Base-by-base conservation (phyloP, 129 eudicot species). In the Pulicaria dysenterica region DNA sequence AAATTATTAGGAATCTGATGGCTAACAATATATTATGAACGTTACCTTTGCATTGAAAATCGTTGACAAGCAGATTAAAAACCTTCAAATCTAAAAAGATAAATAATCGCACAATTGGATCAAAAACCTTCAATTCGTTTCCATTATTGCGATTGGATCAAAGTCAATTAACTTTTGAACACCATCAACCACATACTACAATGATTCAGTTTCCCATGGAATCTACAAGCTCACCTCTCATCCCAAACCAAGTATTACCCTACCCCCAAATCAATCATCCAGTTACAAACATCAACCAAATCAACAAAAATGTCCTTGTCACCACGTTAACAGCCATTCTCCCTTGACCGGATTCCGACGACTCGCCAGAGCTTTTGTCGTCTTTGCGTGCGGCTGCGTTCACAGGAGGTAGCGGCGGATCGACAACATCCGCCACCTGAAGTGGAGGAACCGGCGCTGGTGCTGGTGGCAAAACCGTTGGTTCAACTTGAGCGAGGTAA, bases 381-480 rank as follows among this genome's bases (percentile, higher is more conserved):
- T 72, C 58, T 41, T 63, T 50, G 37, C 69, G 79, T 34, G 74
- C 79, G 5, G 31, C 34, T 42, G 64, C 45, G 19, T 63, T 56
- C 7, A 86, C 85, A 0, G 91, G 79, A 51, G 97, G 96, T 56
- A 91, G 74, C 8, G 96, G 93, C 9, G 97, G 91, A 77, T 86
- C 93, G 15, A 79, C 87, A 13, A 91, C 72, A 31, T 86, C 90
- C 2, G 74, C 59, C 44, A 60, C 57, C 42, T 75, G 73, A 16
- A 91, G 79, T 15, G 83, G 64, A 65, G 88, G 77, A 7, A 63
- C 7, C 9, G 91, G 91, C 48, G 91, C 83, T 24, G 81, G 34
- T 41, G 80, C 76, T 0, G 97, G 97, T 19, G 97, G 84, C 73
- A 80, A 45, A 19, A 74, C 77, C 19, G 58, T 58, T 6, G 84